These are phyloP conservation scores for Blastocladiella emersonii DNA, from an alignment of 371 early-diverging fungal genomes.

Conservation along the genomic window DNA sequence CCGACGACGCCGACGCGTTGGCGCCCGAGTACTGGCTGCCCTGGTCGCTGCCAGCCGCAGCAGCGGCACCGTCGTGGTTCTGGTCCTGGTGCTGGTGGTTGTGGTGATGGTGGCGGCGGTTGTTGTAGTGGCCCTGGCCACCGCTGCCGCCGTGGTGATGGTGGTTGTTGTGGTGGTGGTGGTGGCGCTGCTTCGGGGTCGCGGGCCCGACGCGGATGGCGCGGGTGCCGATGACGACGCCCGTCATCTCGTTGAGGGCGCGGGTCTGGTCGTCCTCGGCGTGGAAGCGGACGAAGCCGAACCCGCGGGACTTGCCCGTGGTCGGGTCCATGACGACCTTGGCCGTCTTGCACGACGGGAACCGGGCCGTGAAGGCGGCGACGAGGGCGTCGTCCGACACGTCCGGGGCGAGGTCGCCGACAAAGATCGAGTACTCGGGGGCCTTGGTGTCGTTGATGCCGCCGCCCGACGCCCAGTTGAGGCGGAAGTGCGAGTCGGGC, in stretches of 20 bases:
- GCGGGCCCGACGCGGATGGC: conserved; percentile 74
- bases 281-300: conserved; percentile 70
- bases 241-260: conserved; percentile 70
- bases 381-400: conserved; percentile 25
- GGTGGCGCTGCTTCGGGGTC: conserved; percentile 43
- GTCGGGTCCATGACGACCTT: conserved; percentile 67
- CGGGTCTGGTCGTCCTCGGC: conserved; percentile 55
- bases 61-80: conserved; percentile 6
- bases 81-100: conserved; percentile 22
- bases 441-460: conserved; percentile 32
- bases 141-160: conserved; percentile 14
- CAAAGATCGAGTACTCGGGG: conserved; percentile 71
- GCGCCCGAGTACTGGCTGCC: too few species aligned
- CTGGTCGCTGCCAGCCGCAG: not conserved
- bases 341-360: conserved; percentile 55
- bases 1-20: conserved; percentile 11
- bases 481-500: conserved; percentile 48
- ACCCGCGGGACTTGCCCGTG: conserved; percentile 58
- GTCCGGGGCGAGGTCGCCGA: conserved; percentile 68
- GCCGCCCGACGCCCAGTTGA: conserved; percentile 83
- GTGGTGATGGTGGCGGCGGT: too few species aligned
- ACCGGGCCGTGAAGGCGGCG: conserved; percentile 28
- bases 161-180: conserved; percentile 7
- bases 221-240: conserved; percentile 50
- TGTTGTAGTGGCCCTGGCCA: conserved; percentile 25